phyloP scores from a whole-genome alignment of 148 eudicot genomes.

The Gaultheria prostrata region DNA sequence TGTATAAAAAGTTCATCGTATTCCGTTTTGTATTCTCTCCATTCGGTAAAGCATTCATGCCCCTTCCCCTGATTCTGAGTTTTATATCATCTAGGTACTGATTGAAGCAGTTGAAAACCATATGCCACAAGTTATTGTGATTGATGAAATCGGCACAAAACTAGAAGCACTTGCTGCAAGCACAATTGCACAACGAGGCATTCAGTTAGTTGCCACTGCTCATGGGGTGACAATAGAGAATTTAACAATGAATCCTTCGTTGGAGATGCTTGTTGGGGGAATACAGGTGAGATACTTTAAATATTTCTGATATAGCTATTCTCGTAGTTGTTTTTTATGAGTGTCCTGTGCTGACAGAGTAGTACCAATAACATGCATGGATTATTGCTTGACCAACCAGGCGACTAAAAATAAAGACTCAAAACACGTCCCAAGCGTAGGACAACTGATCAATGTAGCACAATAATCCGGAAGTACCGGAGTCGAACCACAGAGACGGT shows the following conservation, averaged over 20 bases:
- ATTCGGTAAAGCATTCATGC: neutral
- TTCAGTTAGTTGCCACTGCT: slow-evolving; percentile 98
- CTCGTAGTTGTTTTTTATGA: neutral
- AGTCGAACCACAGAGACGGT: too few species aligned
- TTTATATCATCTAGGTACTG: slow-evolving; percentile 53
- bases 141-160: slow-evolving; percentile 97
- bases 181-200: slow-evolving; percentile 96
- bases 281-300: slow-evolving; percentile 54
- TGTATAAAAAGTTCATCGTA: neutral
- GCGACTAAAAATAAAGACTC: too few species aligned
- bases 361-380: neutral
- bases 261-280: slow-evolving; percentile 99
- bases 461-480: too few species aligned
- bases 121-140: slow-evolving; percentile 97
- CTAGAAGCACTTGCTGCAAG: slow-evolving; percentile 98
- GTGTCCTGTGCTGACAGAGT: neutral
- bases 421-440: too few species aligned
- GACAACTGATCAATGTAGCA: too few species aligned
- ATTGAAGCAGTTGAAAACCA: slow-evolving; percentile 99
- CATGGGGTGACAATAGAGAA: slow-evolving; percentile 96
- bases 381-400: too few species aligned
- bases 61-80: neutral
- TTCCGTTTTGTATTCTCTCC: neutral
- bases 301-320: neutral
- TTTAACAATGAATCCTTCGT: slow-evolving; percentile 82